Conservation (phyloP, 1,284 basidiomycete species). For the Sphaerobolus stellatus region DNA sequence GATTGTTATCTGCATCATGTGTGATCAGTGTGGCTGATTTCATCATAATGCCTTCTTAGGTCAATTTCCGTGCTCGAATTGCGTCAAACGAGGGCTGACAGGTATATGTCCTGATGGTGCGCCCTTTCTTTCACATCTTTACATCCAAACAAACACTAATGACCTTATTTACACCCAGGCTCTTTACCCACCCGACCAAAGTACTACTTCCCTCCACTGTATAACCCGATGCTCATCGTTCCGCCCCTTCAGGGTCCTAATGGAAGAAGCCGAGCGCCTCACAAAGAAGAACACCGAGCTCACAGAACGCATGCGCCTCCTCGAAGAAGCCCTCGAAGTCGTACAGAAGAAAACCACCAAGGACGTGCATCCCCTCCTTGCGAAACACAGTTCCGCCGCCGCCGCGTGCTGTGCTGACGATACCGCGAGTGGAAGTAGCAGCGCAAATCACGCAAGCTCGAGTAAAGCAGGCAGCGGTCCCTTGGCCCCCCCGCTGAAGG, state of each 20-base stretch:
- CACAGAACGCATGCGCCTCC: slow-evolving; percentile 51
- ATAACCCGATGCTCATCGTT: not conserved
- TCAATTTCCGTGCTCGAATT: slow-evolving; percentile 63
- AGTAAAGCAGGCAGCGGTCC: too few relatives aligned
- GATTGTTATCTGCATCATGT: not conserved
- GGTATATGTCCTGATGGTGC: slow-evolving; percentile 68
- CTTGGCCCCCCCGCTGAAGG: too few relatives aligned
- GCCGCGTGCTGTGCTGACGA: too few relatives aligned
- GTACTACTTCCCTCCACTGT: not conserved
- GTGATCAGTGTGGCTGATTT: not conserved
- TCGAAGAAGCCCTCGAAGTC: slow-evolving; percentile 54
- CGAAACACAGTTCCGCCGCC: not conserved
- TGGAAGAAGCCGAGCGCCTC: slow-evolving; percentile 34
- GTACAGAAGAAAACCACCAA: slow-evolving; percentile 49
- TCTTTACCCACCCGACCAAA: slow-evolving; percentile 6
- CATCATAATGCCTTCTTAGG: not conserved
- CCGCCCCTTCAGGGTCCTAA: slow-evolving; percentile 3
- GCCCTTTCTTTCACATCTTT: not conserved
- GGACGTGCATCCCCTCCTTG: slow-evolving; percentile 47
- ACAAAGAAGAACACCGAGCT: slow-evolving; percentile 60
- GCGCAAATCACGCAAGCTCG: too few relatives aligned
- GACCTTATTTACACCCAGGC: not conserved
- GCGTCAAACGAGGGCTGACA: slow-evolving; percentile 64
- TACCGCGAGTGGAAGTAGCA: too few relatives aligned
- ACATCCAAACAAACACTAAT: not conserved